These are phyloP conservation scores for Penicillium sp. DNA, from an alignment of 2,329 filamentous ascomycete genomes.

Conservation along the genomic window DNA sequence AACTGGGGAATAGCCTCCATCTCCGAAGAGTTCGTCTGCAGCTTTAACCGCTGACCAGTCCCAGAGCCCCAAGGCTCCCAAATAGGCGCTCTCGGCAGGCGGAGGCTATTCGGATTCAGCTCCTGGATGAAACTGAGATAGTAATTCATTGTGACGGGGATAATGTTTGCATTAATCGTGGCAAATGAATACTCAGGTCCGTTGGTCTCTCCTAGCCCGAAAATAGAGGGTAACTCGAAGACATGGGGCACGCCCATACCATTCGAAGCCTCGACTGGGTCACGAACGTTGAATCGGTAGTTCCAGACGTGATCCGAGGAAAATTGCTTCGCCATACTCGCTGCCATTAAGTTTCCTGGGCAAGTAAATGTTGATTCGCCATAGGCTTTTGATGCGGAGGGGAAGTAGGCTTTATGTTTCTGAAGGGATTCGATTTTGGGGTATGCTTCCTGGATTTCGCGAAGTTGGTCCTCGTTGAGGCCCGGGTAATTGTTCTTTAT, in stretches of 20 bases:
- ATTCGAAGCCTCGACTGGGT: slow-evolving; percentile 38
- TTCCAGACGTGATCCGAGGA: slow-evolving; percentile 45
- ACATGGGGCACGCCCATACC: slow-evolving; percentile 46
- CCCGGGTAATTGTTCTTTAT: slow-evolving; percentile 61
- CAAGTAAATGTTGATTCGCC: slow-evolving; percentile 58
- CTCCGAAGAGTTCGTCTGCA: slow-evolving; percentile 24
- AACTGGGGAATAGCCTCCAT: slow-evolving; percentile 23
- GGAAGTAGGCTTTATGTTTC: slow-evolving; percentile 40
- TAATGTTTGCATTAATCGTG: slow-evolving; percentile 34
- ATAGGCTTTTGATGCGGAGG: slow-evolving; percentile 41
- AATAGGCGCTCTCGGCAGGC: slow-evolving; percentile 21
- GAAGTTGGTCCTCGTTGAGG: slow-evolving; percentile 54
- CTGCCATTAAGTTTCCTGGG: slow-evolving; percentile 48
- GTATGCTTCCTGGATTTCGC: slow-evolving; percentile 57
- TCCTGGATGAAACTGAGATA: slow-evolving; percentile 30
- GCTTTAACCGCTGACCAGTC: slow-evolving; percentile 17
- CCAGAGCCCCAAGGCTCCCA: slow-evolving; percentile 23
- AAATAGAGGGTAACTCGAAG: slow-evolving; percentile 34
- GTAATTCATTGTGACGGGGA: slow-evolving; percentile 31
- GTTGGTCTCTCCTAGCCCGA: slow-evolving; percentile 24
- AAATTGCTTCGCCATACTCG: slow-evolving; percentile 28
- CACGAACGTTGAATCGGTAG: slow-evolving; percentile 55
- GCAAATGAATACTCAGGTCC: slow-evolving; percentile 26
- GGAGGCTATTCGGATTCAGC: slow-evolving; percentile 25
- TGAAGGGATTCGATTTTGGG: slow-evolving; percentile 43